A percentile compares a stretch with the other conserved stretches of the same genome.
These are phyloP conservation scores for Leishmania major DNA, from an alignment of 208 protist genomes.

Conservation along the genomic window DNA sequence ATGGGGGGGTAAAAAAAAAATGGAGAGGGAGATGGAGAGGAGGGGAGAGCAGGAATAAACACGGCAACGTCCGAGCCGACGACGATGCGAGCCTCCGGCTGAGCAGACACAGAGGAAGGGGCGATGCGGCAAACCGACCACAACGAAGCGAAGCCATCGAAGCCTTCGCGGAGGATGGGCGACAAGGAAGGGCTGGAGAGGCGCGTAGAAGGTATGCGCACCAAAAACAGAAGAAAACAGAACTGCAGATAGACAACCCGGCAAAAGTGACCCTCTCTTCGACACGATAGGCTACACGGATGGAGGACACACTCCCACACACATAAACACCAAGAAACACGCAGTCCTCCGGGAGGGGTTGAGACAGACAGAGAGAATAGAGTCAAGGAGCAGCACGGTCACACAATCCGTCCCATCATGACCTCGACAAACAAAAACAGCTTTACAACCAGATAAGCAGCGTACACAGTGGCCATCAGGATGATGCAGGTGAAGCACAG, in stretches of 20 bases:
- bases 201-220: no score
- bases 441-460: constrained; percentile 4
- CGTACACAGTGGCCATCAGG: constrained; percentile 2
- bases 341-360: neutral
- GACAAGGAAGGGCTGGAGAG: no score
- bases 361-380: neutral
- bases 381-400: no score
- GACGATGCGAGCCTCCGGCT: neutral
- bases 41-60: neutral
- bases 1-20: neutral
- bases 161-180: neutral
- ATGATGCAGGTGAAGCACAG: constrained; percentile 14
- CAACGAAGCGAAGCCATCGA: neutral
- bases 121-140: neutral
- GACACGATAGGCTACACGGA: no score
- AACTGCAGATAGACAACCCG: no score
- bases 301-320: neutral
- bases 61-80: neutral
- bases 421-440: neutral
- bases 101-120: neutral
- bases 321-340: neutral
- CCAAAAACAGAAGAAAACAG: neutral
- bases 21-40: neutral
- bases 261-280: no score
- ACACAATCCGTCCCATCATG: neutral